Conservation (phyloP, 2,329 filamentous ascomycete genomes). For the Sporothrix brunneoviolacea region DNA sequence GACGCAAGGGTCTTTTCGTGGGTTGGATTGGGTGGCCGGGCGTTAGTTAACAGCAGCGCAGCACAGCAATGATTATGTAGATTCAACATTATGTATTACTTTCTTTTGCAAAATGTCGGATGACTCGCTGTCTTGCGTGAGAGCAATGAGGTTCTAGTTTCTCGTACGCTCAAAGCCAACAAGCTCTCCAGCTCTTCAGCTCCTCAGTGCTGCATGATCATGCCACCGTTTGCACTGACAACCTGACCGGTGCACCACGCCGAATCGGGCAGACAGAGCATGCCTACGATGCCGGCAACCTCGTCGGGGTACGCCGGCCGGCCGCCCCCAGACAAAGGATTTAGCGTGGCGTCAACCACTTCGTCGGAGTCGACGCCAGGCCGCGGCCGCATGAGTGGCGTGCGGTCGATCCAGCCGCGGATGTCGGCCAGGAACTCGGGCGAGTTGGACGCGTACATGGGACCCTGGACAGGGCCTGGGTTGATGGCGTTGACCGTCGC, state of each 20-base stretch:
- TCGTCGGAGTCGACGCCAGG: conserved; percentile 55
- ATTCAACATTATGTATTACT: too few relatives aligned
- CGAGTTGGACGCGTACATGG: conserved; percentile 43
- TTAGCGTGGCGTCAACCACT: conserved; percentile 47
- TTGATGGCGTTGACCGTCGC: conserved; percentile 53
- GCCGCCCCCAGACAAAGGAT: conserved; percentile 38
- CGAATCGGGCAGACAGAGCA: conserved; percentile 66
- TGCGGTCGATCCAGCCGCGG: conserved; percentile 37
- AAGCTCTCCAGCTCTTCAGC: too few relatives aligned
- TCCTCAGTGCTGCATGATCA: conserved; percentile 35
- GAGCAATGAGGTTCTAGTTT: too few relatives aligned
- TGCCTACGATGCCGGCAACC: conserved; percentile 68
- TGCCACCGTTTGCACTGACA: conserved; percentile 73
- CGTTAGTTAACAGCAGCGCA: too few relatives aligned
- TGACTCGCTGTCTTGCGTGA: too few relatives aligned
- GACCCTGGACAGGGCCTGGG: conserved; percentile 48
- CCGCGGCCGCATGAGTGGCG: conserved; percentile 58
- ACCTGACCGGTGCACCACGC: conserved; percentile 74
- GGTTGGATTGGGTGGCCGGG: too few relatives aligned
- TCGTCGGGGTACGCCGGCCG: conserved; percentile 61
- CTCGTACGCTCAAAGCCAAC: too few relatives aligned
- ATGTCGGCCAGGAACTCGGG: conserved; percentile 37
- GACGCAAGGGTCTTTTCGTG: too few relatives aligned
- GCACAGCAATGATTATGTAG: too few relatives aligned
- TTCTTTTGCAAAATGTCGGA: too few relatives aligned